Evolutionary conservation across 495 filamentous ascomycete genomes (phyloP), one percentile per base, ranked within the genome.

Genomic region (Astrothelium macrocarpum): DNA sequence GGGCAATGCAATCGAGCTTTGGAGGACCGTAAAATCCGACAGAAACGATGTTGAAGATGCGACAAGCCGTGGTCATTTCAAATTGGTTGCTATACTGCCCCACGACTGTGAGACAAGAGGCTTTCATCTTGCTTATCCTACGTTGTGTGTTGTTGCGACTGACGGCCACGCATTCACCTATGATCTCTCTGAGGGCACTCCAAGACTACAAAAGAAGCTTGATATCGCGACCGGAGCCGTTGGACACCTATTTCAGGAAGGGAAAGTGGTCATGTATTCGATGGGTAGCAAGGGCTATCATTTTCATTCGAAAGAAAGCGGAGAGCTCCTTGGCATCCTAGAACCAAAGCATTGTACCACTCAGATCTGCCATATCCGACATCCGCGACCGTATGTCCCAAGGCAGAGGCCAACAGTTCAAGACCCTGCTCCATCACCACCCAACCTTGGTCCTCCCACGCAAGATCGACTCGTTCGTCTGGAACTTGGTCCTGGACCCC

Each of bases 41-140:
- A 18, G 39, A 20, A 65, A 28, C 59, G n/a, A n/a, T n/a, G n/a
- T n/a, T n/a, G n/a, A n/a, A n/a, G n/a, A n/a, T n/a, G n/a, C n/a
- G n/a, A n/a, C n/a, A n/a, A n/a, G n/a, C n/a, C n/a, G 67, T 11
- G 65, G 67, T 14, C 58, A 60, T 14, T 70, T 67, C 59, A 36
- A 58, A 28, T 62, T 36, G 14, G 32, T 65, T 14, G 65, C 67
- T 3, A 58, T 67, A 7, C 49, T 70, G 14, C 49, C 62, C 45
- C 67, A 70, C 39, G 65, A 70, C 25, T 61, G 53, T 28, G 49
- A 67, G 59, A 67, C 59, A 1, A 39, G 65, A 53, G 65, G 65
- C 16, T 67, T 67, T 36, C 67, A 67, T 29, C 62, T 70, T 16
- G 59, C 42, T 1, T 64, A 60, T 31, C 53, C 53, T 23, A 67